phyloP scores from a whole-genome alignment of 345 rosid species.

The Eucalyptus urophylla region DNA sequence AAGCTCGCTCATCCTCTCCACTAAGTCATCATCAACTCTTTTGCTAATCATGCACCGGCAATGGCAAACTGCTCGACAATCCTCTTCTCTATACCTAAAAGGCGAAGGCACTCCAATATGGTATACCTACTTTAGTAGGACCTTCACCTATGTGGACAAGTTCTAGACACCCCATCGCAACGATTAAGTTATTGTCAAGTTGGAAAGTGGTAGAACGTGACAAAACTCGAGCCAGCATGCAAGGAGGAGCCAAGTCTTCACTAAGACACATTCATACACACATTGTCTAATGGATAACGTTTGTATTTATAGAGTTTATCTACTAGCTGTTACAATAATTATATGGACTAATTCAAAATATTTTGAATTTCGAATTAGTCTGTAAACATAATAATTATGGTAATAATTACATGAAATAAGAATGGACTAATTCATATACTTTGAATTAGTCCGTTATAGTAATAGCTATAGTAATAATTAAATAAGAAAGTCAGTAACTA shows the following conservation, averaged over 20 bases:
- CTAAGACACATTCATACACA: background rate
- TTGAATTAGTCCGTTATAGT: too few species aligned
- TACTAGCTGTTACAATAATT: too few species aligned
- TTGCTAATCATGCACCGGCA: background rate
- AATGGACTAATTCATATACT: too few species aligned
- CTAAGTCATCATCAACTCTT: background rate
- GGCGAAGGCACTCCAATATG: background rate
- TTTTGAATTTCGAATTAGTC: too few species aligned
- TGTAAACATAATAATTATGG: accelerated
- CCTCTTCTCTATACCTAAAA: background rate
- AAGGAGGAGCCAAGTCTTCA: background rate
- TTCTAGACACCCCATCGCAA: background rate
- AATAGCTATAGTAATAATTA: too few species aligned
- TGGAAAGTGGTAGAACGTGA: background rate
- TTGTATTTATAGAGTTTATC: too few species aligned
- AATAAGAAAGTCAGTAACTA: too few species aligned
- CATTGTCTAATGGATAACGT: background rate
- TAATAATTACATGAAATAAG: too few species aligned
- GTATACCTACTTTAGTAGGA: background rate
- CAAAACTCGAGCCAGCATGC: background rate
- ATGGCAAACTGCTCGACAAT: background rate
- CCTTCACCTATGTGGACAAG: background rate
- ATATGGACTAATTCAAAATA: too few species aligned
- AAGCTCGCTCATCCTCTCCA: background rate
- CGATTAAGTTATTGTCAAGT: background rate